Evolutionary conservation across 2,329 filamentous ascomycete genomes (phyloP).

Genomic region (Ceratocystis huliohia): DNA sequence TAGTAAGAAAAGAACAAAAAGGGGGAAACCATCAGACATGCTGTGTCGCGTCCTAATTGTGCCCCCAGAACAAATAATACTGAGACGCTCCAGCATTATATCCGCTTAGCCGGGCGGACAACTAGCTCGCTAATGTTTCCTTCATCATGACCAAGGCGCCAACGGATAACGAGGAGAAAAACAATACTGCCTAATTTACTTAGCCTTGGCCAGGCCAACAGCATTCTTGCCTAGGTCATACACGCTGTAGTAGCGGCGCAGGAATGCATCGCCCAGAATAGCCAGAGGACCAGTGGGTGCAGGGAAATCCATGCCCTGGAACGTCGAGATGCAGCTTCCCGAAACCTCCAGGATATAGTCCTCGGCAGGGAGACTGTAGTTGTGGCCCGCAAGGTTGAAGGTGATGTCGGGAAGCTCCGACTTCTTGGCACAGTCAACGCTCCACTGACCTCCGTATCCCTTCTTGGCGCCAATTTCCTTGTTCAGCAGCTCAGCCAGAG

Average conservation of each 20-base stretch:
- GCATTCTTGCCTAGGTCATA: slow-evolving; percentile 85
- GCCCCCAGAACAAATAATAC: background rate
- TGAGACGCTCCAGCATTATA: background rate
- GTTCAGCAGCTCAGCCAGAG: slow-evolving; percentile 92
- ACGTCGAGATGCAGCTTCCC: slow-evolving; percentile 90
- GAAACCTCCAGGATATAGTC: slow-evolving; percentile 96
- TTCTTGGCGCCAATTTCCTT: slow-evolving; percentile 97
- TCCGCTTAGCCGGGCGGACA: background rate
- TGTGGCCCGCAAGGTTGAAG: slow-evolving; percentile 79
- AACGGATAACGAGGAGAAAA: background rate
- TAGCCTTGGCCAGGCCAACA: slow-evolving; percentile 79
- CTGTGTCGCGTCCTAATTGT: background rate
- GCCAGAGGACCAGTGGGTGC: slow-evolving; percentile 80
- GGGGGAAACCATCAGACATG: background rate
- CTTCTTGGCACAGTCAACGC: slow-evolving; percentile 76
- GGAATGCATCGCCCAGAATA: slow-evolving; percentile 81
- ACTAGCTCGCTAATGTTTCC: background rate
- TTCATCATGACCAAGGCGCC: background rate
- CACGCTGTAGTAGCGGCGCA: slow-evolving; percentile 84
- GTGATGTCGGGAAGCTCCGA: slow-evolving; percentile 76
- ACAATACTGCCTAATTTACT: slow-evolving; percentile 31
- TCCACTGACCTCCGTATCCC: slow-evolving; percentile 93
- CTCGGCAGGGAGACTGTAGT: slow-evolving; percentile 77
- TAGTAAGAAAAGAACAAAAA: background rate
- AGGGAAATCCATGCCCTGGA: slow-evolving; percentile 93